Conservation (phyloP, 2,329 filamentous ascomycete species). For the Paecilomyces variotii region DNA sequence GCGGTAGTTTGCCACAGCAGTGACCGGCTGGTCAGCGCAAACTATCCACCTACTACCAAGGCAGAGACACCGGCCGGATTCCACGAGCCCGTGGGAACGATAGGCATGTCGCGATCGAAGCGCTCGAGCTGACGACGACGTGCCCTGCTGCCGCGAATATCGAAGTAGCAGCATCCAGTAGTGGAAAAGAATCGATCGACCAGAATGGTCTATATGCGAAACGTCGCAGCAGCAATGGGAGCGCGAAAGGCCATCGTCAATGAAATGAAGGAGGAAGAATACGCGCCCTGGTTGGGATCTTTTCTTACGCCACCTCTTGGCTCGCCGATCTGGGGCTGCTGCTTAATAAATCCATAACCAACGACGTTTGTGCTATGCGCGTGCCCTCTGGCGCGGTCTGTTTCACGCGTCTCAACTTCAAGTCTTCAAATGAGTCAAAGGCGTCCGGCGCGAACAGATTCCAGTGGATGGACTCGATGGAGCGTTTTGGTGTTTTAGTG, state of each 20-base stretch:
- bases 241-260: neutral
- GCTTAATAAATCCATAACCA: neutral
- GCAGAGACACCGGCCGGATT: conserved; percentile 11
- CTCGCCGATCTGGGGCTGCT: neutral
- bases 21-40: conserved; percentile 8
- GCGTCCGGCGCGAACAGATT: neutral
- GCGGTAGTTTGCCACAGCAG: conserved; percentile 4
- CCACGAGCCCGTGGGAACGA: conserved; percentile 15
- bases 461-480: neutral
- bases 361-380: neutral
- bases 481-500: neutral
- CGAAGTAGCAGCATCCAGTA: conserved; percentile 25
- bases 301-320: neutral
- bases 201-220: neutral
- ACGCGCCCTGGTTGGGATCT: neutral
- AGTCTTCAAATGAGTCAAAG: neutral
- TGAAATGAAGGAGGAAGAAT: neutral
- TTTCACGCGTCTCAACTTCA: neutral
- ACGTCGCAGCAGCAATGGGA: neutral
- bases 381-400: neutral
- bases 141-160: conserved; percentile 13
- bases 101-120: conserved; percentile 22
- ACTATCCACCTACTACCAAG: conserved; percentile 18
- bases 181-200: neutral
- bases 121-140: conserved; percentile 11